Evolutionary conservation across 495 filamentous ascomycete species (phyloP).

Genomic region (Stereocaulon alpinum): DNA sequence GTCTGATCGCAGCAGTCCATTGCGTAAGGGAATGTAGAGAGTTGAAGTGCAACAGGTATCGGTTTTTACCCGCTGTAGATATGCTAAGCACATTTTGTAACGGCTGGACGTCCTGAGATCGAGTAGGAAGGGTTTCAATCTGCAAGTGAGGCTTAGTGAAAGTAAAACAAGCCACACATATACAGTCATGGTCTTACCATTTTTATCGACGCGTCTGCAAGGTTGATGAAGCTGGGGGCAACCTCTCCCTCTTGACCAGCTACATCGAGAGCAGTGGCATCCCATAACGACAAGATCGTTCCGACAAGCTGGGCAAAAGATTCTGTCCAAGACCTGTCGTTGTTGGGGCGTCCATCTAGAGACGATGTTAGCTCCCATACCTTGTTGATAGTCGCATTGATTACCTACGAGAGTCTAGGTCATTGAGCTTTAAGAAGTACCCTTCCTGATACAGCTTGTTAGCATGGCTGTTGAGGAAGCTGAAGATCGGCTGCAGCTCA

Average conservation of each 20-base stretch:
- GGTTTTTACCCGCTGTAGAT: constrained; percentile 88
- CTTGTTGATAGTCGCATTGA: constrained; percentile 11
- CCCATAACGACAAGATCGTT: constrained; percentile 91
- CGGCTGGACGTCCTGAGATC: constrained; percentile 58
- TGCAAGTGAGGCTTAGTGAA: constrained; percentile 28
- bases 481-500: constrained; percentile 90
- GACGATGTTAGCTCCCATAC: constrained; percentile 11
- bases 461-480: constrained; percentile 83
- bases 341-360: constrained; percentile 72
- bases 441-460: constrained; percentile 98
- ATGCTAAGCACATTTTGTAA: constrained; percentile 91
- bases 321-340: constrained; percentile 87
- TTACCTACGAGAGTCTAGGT: constrained; percentile 74
- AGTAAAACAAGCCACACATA: background rate
- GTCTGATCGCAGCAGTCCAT: constrained; percentile 90
- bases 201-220: constrained; percentile 93
- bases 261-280: constrained; percentile 83
- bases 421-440: constrained; percentile 92
- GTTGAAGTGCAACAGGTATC: constrained; percentile 92
- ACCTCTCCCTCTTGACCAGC: constrained; percentile 76
- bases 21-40: constrained; percentile 86
- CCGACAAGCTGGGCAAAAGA: constrained; percentile 95
- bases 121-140: constrained; percentile 86
- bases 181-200: constrained; percentile 52
- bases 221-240: constrained; percentile 88